Conservation (phyloP, 2,329 filamentous ascomycete genomes). For the Teratosphaeria pseudoeucalypti region DNA sequence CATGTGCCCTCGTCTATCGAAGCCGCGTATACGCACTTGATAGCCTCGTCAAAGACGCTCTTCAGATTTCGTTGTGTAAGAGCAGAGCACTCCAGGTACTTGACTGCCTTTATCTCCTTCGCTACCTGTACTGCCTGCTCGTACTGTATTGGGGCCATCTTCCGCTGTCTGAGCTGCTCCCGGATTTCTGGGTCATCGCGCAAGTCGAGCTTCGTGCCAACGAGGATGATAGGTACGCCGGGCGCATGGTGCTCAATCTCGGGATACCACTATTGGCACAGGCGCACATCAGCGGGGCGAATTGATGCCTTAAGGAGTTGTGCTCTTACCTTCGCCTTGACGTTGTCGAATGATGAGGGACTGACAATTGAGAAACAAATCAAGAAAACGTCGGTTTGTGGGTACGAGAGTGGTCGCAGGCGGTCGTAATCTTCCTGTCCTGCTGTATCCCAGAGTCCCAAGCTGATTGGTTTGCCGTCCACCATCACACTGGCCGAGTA, state of each 20-base stretch:
- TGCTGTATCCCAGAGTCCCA: constrained; percentile 96
- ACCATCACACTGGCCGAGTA: constrained; percentile 99
- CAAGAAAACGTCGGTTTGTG: constrained; percentile 95
- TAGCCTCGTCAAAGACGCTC: constrained; percentile 97
- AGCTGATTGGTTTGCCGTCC: constrained; percentile 91
- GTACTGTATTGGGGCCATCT: constrained; percentile 95
- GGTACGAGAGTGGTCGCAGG: constrained; percentile 88
- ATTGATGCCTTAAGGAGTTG: neutral
- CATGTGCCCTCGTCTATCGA: neutral
- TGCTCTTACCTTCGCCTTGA: constrained; percentile 78
- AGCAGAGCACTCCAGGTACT: constrained; percentile 96
- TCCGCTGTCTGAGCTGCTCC: constrained; percentile 75
- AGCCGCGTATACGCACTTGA: constrained; percentile 57
- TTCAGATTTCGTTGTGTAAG: constrained; percentile 94
- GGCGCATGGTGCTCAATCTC: constrained; percentile 97
- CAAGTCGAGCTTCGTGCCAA: constrained; percentile 93
- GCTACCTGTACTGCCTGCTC: constrained; percentile 81
- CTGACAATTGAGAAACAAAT: constrained; percentile 98
- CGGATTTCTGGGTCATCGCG: constrained; percentile 77
- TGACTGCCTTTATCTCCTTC: constrained; percentile 90
- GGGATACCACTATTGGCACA: constrained; percentile 69
- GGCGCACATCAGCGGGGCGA: neutral
- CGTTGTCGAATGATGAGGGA: constrained; percentile 97
- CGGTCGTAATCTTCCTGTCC: constrained; percentile 98
- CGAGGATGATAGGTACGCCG: constrained; percentile 89